Percentiles rank a stretch among this genome's conserved stretches.
Evolutionary conservation across 1,139 yeast species (phyloP).

Genomic region (Taphrina pruni): DNA sequence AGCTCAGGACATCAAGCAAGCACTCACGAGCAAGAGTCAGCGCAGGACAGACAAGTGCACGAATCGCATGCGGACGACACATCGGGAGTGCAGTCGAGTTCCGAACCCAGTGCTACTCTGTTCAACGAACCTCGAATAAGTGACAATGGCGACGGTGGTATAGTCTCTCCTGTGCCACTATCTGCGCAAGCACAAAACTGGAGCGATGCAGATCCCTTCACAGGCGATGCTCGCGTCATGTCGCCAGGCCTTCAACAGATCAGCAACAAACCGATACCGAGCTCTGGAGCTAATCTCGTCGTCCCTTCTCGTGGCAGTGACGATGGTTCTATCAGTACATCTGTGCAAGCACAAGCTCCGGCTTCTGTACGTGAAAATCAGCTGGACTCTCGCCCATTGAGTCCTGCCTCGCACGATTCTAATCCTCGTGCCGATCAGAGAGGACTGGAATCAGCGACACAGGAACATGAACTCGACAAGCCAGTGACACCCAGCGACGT

Average conservation of each 20-base stretch:
- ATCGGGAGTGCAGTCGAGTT: not conserved
- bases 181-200: slow-evolving; percentile 32
- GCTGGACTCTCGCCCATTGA: slow-evolving; percentile 13
- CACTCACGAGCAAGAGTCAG: not conserved
- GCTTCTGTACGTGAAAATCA: slow-evolving; percentile 23
- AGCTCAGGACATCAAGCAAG: not conserved
- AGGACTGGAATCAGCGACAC: not conserved
- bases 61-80: not conserved
- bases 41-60: not conserved
- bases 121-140: not conserved
- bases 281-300: not conserved
- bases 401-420: slow-evolving; percentile 3
- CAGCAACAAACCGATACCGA: not conserved
- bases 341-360: slow-evolving; percentile 34
- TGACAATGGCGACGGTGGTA: not conserved
- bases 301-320: slow-evolving; percentile 23
- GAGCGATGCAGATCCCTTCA: slow-evolving; percentile 38
- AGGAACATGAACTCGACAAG: slow-evolving; percentile 11
- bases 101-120: not conserved
- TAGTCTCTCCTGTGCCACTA: slow-evolving; percentile 26
- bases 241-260: slow-evolving; percentile 10
- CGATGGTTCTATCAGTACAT: slow-evolving; percentile 31
- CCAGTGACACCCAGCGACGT: slow-evolving; percentile 15
- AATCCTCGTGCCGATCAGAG: not conserved
- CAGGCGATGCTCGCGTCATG: slow-evolving; percentile 23